These are phyloP conservation scores for Mayamaea pseudoterrestris DNA, from an alignment of 108 stramenopile species.

Conservation along the genomic window DNA sequence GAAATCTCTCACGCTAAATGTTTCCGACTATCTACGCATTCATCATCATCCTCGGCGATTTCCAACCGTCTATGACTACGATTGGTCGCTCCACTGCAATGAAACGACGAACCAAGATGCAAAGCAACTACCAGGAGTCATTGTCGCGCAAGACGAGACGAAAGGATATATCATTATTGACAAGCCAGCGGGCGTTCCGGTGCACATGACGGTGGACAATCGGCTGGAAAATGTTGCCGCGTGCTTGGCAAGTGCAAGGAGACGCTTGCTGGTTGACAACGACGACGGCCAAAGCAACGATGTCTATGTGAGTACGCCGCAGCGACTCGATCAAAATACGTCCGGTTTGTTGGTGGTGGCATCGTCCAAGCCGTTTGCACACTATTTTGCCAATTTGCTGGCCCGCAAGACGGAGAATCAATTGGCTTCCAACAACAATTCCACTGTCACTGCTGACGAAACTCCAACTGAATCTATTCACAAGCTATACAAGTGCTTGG, in stretches of 20 bases:
- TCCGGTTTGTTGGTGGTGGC: slow-evolving; percentile 74
- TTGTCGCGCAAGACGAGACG: slow-evolving; percentile 31
- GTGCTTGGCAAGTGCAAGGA: slow-evolving; percentile 15
- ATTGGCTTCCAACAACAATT: background rate
- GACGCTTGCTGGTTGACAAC: background rate
- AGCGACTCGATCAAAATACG: slow-evolving; percentile 73
- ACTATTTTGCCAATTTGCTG: slow-evolving; percentile 69
- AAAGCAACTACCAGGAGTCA: slow-evolving; percentile 27
- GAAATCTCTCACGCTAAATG: slow-evolving; percentile 24
- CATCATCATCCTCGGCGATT: slow-evolving; percentile 72
- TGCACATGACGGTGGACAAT: slow-evolving; percentile 81
- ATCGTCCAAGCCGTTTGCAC: slow-evolving; percentile 56
- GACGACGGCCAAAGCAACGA: slow-evolving; percentile 5
- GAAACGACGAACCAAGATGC: background rate
- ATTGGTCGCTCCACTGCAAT: slow-evolving; percentile 25
- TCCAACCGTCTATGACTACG: slow-evolving; percentile 33
- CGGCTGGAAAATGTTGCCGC: slow-evolving; percentile 63
- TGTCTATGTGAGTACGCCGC: slow-evolving; percentile 51
- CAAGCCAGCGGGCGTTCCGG: slow-evolving; percentile 69
- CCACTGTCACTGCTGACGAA: slow-evolving; percentile 1
- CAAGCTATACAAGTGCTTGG: slow-evolving; percentile 68
- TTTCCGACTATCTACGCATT: slow-evolving; percentile 67
- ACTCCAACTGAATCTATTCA: slow-evolving; percentile 29
- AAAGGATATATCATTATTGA: slow-evolving; percentile 52
- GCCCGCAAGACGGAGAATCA: slow-evolving; percentile 37